Percentiles rank a stretch among this genome's conserved stretches.
phyloP scores from a whole-genome alignment of 2,329 filamentous ascomycete genomes.

The Colletotrichum sp. region DNA sequence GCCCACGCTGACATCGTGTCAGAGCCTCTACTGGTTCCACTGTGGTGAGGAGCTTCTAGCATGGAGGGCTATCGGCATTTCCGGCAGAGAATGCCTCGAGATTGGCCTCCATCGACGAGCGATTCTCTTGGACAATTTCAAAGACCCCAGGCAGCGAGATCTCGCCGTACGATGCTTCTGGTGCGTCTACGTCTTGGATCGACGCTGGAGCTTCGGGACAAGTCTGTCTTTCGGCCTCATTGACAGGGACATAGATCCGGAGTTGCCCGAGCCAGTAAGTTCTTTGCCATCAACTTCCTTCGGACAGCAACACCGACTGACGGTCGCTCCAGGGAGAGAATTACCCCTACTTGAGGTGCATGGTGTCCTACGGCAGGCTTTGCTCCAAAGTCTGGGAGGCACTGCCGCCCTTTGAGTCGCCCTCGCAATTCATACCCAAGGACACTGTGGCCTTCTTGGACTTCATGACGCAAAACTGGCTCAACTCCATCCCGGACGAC shows the following conservation, averaged over 20 bases:
- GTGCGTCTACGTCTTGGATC: constrained; percentile 56
- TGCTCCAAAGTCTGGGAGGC: constrained; percentile 53
- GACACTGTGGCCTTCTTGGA: constrained; percentile 46
- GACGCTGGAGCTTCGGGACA: constrained; percentile 57
- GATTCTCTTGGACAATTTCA: constrained; percentile 44
- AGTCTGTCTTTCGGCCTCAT: constrained; percentile 53
- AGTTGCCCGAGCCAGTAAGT: constrained; percentile 47
- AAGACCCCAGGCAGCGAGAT: constrained; percentile 31
- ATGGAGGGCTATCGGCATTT: constrained; percentile 52
- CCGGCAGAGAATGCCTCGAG: constrained; percentile 50
- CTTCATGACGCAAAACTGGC: constrained; percentile 48
- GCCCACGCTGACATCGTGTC: background rate
- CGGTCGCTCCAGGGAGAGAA: constrained; percentile 29
- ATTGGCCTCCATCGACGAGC: constrained; percentile 53
- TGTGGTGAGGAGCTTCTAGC: constrained; percentile 54
- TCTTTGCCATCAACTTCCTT: fast-evolving
- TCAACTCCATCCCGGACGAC: constrained; percentile 47
- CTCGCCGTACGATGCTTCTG: constrained; percentile 49
- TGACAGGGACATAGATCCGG: constrained; percentile 54
- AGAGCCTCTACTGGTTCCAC: constrained; percentile 49
- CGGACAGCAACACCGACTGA: background rate
- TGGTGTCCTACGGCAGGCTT: constrained; percentile 52
- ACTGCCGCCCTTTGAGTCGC: constrained; percentile 40
- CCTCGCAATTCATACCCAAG: constrained; percentile 34
- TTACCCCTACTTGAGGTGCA: constrained; percentile 47